Percentiles rank a stretch among this genome's conserved stretches.
Evolutionary conservation across 169 alveolate species (phyloP).

Genomic region (Eimeria tenella): DNA sequence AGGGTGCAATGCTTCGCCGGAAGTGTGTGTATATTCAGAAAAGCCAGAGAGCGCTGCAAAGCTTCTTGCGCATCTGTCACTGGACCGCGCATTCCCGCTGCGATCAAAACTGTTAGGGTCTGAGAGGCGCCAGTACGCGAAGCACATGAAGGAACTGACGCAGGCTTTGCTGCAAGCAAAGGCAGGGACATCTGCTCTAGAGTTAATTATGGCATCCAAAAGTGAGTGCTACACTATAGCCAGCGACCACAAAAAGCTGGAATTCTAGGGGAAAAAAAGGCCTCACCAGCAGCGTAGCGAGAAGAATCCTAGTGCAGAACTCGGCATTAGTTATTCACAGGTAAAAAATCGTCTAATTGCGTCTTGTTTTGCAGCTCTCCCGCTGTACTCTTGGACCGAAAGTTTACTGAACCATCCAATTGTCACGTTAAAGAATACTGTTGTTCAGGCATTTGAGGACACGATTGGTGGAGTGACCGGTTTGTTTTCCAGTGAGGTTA

Average conservation of each 20-base stretch:
- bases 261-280: not conserved
- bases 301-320: not conserved
- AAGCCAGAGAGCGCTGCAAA: conserved; percentile 36
- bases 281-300: not conserved
- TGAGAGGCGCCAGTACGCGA: not conserved
- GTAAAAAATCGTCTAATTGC: not conserved
- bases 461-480: conserved; percentile 46
- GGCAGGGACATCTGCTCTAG: conserved; percentile 30
- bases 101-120: not conserved
- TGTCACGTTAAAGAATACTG: conserved; percentile 13
- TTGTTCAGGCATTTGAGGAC: conserved; percentile 60
- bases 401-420: conserved; percentile 21
- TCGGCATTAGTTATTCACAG: not conserved
- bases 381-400: conserved; percentile 63
- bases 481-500: conserved; percentile 33
- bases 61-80: not conserved
- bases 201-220: conserved; percentile 16
- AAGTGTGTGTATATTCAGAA: not conserved
- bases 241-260: not conserved
- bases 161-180: conserved; percentile 35
- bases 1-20: too few species aligned
- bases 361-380: conserved; percentile 44
- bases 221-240: not conserved
- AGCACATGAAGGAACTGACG: conserved; percentile 13
- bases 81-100: not conserved